Evolutionary conservation across 257 asterid species (phyloP).

Genomic region (Rehmannia glutinosa): DNA sequence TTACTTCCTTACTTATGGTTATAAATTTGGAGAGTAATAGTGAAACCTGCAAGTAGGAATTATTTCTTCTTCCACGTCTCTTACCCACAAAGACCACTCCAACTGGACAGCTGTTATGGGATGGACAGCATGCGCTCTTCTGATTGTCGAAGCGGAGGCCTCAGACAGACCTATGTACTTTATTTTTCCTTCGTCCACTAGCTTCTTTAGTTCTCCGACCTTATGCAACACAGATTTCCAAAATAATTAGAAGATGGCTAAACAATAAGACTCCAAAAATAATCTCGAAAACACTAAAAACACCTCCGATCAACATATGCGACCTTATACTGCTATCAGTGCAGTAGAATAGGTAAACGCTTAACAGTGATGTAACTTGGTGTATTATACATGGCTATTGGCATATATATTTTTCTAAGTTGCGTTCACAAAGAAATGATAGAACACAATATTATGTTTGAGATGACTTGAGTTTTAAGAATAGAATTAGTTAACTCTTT

Average conservation of each 20-base stretch:
- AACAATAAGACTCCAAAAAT: background rate
- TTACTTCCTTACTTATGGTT: no score
- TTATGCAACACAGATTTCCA: background rate
- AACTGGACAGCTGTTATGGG: slow-evolving; percentile 49
- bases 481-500: no score
- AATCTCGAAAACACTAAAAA: background rate
- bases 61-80: slow-evolving; percentile 43
- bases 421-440: no score
- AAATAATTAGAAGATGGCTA: background rate
- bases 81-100: slow-evolving; percentile 52
- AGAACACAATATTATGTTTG: no score
- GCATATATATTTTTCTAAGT: no score
- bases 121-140: slow-evolving; percentile 62
- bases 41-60: slow-evolving; percentile 55
- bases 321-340: no score
- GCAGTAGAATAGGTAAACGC: no score
- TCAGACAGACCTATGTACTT: slow-evolving; percentile 55
- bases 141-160: slow-evolving; percentile 52
- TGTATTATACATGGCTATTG: no score
- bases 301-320: background rate
- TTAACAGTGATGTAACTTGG: no score
- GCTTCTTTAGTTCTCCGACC: slow-evolving; percentile 54
- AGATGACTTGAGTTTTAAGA: no score
- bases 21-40: background rate
- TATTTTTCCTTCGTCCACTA: slow-evolving; percentile 55